Percentiles rank a stretch among this genome's conserved stretches.
Conservation (phyloP, 2,329 filamentous ascomycete species). For the Phialophora expanda region DNA sequence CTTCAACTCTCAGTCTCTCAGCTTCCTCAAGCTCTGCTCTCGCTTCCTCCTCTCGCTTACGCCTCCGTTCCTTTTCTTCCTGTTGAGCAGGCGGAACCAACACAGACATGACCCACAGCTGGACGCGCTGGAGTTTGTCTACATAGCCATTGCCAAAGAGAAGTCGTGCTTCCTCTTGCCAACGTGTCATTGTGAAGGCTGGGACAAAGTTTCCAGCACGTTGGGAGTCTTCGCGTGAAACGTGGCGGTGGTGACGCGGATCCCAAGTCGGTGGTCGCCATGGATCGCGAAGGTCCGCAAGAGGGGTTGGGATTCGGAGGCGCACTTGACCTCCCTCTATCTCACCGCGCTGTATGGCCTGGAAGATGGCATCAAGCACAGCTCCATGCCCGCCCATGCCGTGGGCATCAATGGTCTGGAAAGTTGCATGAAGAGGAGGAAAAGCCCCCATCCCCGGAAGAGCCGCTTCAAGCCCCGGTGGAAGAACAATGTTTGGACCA, state of each 20-base stretch:
- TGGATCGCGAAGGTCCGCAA: conserved; percentile 32
- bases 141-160: conserved; percentile 73
- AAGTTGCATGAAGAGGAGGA: conserved; percentile 27
- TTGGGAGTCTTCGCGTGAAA: conserved; percentile 56
- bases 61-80: conserved; percentile 73
- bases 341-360: conserved; percentile 58
- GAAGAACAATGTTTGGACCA: conserved; percentile 41
- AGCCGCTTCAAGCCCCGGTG: conserved; percentile 22
- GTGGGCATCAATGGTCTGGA: conserved; percentile 27
- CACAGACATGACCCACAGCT: conserved; percentile 70
- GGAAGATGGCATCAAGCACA: conserved; percentile 58
- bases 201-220: conserved; percentile 77
- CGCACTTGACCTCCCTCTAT: conserved; percentile 56
- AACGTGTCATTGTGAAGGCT: conserved; percentile 74
- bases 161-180: conserved; percentile 87
- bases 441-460: conserved; percentile 18
- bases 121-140: conserved; percentile 72
- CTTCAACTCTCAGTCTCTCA: conserved; percentile 70
- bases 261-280: conserved; percentile 51
- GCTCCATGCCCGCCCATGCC: conserved; percentile 43
- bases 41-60: conserved; percentile 61
- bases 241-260: conserved; percentile 56
- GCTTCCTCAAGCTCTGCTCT: conserved; percentile 67
- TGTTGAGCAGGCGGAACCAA: conserved; percentile 85
- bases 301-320: conserved; percentile 50